A percentile compares a stretch with the other conserved stretches of the same genome.
Conservation (phyloP, 2,329 filamentous ascomycete species). For the Xylariaceae sp. region DNA sequence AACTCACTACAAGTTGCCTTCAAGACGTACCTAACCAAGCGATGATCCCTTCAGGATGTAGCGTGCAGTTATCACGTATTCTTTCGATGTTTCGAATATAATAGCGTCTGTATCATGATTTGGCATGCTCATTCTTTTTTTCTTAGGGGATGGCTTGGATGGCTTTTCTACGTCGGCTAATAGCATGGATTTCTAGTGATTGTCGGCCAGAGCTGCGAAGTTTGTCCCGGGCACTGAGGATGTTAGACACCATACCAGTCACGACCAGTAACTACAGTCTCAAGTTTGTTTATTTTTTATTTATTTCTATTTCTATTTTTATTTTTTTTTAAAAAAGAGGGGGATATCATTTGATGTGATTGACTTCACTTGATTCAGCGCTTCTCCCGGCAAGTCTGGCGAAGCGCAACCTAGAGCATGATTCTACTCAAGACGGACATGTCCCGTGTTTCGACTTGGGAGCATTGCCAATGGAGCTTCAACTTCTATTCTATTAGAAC, state of each 20-base stretch:
- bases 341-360: too few relatives aligned
- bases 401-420: neutral
- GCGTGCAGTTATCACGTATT: neutral
- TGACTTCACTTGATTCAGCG: neutral
- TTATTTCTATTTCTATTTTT: neutral
- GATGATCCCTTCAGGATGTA: neutral
- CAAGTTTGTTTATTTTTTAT: too few relatives aligned
- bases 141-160: neutral
- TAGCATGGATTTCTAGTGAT: neutral
- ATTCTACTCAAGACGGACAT: neutral
- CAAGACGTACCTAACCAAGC: conserved; percentile 3
- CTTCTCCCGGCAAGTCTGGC: neutral
- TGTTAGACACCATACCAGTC: neutral
- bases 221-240: neutral
- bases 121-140: neutral
- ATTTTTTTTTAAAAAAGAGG: neutral
- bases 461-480: neutral
- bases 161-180: neutral
- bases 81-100: neutral
- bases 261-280: too few relatives aligned
- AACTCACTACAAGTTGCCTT: conserved; percentile 6
- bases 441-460: neutral
- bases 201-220: neutral
- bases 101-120: neutral
- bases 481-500: neutral